Conservation (phyloP, 805 yeast species). For the Barnettozyma californica region DNA sequence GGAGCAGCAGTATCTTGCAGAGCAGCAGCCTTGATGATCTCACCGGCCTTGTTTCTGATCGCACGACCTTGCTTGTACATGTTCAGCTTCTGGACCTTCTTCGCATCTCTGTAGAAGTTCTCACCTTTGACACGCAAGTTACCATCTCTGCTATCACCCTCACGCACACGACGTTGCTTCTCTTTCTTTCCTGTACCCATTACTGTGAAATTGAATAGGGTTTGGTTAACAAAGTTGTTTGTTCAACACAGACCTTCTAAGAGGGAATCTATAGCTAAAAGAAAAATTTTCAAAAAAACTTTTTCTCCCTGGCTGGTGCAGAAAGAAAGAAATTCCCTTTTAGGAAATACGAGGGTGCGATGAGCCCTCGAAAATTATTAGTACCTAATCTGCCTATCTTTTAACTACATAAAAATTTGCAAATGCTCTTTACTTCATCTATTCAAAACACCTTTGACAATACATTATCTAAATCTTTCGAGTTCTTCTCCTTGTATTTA, state of each 20-base stretch:
- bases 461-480: slow-evolving; percentile 32
- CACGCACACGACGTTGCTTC: slow-evolving; percentile 77
- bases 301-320: not conserved
- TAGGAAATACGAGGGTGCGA: not conserved
- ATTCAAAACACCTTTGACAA: slow-evolving; percentile 27
- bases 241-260: not conserved
- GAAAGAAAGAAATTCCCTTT: not conserved
- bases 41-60: slow-evolving; percentile 81
- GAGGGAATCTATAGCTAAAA: slow-evolving; percentile 1
- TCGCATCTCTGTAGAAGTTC: slow-evolving; percentile 92
- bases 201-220: slow-evolving; percentile 3
- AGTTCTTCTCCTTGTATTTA: slow-evolving; percentile 37
- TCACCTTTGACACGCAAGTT: slow-evolving; percentile 94
- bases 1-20: slow-evolving; percentile 86
- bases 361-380: slow-evolving; percentile 1
- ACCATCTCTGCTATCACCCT: slow-evolving; percentile 79
- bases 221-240: not conserved
- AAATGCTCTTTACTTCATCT: not conserved
- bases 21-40: slow-evolving; percentile 78
- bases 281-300: slow-evolving; percentile 2
- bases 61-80: slow-evolving; percentile 95
- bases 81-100: slow-evolving; percentile 79
- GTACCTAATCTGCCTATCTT: no score
- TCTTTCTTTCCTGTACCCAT: slow-evolving; percentile 97
- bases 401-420: not conserved